These are phyloP conservation scores for Lactarius indigo DNA, from an alignment of 768 basidiomycete genomes.

Conservation along the genomic window DNA sequence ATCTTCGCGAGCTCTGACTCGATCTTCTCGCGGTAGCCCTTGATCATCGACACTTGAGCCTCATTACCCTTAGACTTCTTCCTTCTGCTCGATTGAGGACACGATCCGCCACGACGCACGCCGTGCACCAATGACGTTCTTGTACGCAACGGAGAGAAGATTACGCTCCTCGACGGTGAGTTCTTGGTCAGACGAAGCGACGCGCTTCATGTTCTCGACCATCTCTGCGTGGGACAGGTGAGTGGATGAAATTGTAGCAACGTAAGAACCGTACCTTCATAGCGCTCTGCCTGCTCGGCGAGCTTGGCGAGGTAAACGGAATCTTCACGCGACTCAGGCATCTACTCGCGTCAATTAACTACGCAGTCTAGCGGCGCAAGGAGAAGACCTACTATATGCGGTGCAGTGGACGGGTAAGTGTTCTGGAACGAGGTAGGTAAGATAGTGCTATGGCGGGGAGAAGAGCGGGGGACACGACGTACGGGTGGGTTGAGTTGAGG, in stretches of 20 bases:
- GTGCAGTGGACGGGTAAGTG: constrained; percentile 23
- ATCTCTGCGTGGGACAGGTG: constrained; percentile 55
- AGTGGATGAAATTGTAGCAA: constrained; percentile 19
- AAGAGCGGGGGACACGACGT: constrained; percentile 14
- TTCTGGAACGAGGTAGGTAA: constrained; percentile 24
- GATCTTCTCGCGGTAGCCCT: constrained; percentile 96
- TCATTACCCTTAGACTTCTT: constrained; percentile 99
- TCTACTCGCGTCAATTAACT: constrained; percentile 39
- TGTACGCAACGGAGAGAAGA: constrained; percentile 96
- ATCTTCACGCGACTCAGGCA: constrained; percentile 88
- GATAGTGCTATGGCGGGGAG: constrained; percentile 14
- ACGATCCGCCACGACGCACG: constrained; percentile 98
- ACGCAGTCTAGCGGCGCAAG: constrained; percentile 7
- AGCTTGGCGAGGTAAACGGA: constrained; percentile 99
- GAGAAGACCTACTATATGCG: constrained; percentile 15
- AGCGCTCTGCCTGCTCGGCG: constrained; percentile 99
- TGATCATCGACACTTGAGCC: constrained; percentile 95
- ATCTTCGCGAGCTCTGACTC: constrained; percentile 96
- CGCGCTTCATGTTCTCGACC: constrained; percentile 99
- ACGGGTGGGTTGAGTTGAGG: constrained; percentile 16
- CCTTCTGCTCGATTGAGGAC: constrained; percentile 98
- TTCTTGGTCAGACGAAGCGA: constrained; percentile 96
- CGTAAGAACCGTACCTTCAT: constrained; percentile 68
- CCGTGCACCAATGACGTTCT: constrained; percentile 98
- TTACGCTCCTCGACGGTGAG: constrained; percentile 99